Evolutionary conservation across 495 filamentous ascomycete genomes (phyloP), one percentile per base, ranked within the genome.

Genomic region (Hyaloscypha bicolor): DNA sequence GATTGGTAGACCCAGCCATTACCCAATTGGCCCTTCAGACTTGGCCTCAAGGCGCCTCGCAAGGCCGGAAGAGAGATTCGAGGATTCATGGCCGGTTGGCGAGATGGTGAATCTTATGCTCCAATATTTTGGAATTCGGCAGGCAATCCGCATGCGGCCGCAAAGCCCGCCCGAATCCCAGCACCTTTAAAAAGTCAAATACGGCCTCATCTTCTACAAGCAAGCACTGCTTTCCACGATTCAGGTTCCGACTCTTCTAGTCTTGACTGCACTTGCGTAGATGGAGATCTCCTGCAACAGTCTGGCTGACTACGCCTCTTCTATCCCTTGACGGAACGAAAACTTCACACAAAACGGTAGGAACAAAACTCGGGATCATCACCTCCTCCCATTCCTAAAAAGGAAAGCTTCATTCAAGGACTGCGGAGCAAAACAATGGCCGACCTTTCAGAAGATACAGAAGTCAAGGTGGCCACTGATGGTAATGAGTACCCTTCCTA

Each of bases 391-490:
- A 37, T 37, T 37, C 2, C 25, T 25, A 25, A 25, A 25, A 25
- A 25, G 25, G 12, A 6, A 12, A 37, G 35, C 35, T 37, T 37
- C 8, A 8, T 3, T 12, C 8, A n/a, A 21, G 25, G 25, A 4
- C 45, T n/a, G 25, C 25, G 45, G 4, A 8, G 14, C 29, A 25
- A 12, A 57, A 61, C 42, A 14, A 72, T 72, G 70, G 66, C 63
- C 19, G 57, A 67, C 22, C 59, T 59, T 19, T 16, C 71, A 12
- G 68, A 73, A 35, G 71, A 73, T 58, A 33, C 58, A 19, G 60
- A 69, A 60, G 66, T 73, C 57, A 74, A 71, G 25, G 55, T 71
- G 22, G 60, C 72, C 30, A 58, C 63, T 9, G 58, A 67, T 31
- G 64, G 72, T 74, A 66, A 53, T 31, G 8, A 60, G 60, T 4